Evolutionary conservation across 768 basidiomycete genomes (phyloP).

Genomic region (Rhizopogon salebrosus): DNA sequence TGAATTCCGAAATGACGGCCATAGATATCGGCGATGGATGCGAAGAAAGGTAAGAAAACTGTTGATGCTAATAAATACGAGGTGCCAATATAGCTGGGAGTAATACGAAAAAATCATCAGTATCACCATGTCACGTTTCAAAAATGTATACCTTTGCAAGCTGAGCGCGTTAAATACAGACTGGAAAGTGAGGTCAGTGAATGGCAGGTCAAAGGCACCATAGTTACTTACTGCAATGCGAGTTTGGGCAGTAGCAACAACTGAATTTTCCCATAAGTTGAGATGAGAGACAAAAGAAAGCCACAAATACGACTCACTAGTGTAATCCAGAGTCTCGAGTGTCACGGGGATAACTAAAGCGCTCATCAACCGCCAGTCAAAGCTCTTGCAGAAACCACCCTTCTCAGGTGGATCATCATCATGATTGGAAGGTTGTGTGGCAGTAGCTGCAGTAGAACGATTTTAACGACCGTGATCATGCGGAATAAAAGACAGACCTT

Average conservation of each 20-base stretch:
- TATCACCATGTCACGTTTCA: neutral
- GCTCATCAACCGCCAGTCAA: constrained; percentile 26
- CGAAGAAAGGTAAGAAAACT: constrained; percentile 48
- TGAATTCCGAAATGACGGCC: constrained; percentile 46
- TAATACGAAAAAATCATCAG: neutral
- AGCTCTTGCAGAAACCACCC: constrained; percentile 20
- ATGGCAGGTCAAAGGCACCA: neutral
- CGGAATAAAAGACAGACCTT: neutral
- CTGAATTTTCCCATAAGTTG: constrained; percentile 15
- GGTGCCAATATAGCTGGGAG: constrained; percentile 42
- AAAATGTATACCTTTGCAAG: constrained; percentile 18
- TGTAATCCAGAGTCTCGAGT: constrained; percentile 33
- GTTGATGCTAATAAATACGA: constrained; percentile 46
- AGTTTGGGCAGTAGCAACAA: constrained; percentile 48
- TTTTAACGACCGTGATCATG: too few species aligned
- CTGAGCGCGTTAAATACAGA: constrained; percentile 25
- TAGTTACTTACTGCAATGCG: constrained; percentile 39
- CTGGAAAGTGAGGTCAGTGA: constrained; percentile 6
- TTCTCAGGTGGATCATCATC: neutral
- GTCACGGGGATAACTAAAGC: constrained; percentile 38
- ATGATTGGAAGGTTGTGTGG: neutral
- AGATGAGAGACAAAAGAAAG: neutral
- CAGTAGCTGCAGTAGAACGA: neutral
- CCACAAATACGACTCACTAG: constrained; percentile 7
- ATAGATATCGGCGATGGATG: constrained; percentile 44